These are phyloP conservation scores for Amaranthus hypochondriacus DNA, from an alignment of 148 eudicot genomes.

Conservation along the genomic window DNA sequence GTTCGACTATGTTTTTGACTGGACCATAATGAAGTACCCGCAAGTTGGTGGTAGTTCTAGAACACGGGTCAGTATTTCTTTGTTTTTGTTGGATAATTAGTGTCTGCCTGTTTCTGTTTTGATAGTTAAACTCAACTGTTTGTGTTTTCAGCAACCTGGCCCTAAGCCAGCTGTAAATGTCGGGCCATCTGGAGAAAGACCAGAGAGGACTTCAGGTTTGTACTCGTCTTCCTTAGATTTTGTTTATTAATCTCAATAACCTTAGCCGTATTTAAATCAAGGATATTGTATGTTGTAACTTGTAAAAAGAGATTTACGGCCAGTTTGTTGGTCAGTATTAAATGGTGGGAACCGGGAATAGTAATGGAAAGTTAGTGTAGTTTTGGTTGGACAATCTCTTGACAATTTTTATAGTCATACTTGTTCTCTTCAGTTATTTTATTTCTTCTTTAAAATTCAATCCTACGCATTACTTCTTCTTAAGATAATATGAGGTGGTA, in stretches of 20 bases:
- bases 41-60: conserved; percentile 79
- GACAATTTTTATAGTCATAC: too few relatives aligned
- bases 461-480: neutral
- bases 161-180: conserved; percentile 55
- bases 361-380: neutral
- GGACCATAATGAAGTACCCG: conserved; percentile 93
- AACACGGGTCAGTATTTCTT: conserved; percentile 44
- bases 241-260: neutral
- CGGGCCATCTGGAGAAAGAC: conserved; percentile 81
- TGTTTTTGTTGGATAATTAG: conserved; percentile 26
- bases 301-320: too few relatives aligned
- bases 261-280: neutral
- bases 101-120: conserved; percentile 15
- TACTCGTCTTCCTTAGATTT: neutral
- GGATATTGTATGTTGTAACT: neutral
- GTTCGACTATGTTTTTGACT: conserved; percentile 88
- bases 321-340: too few relatives aligned
- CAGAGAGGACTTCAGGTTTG: conserved; percentile 82
- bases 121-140: conserved; percentile 11
- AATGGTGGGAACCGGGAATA: neutral
- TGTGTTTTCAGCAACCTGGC: conserved; percentile 44
- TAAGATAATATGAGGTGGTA: too few relatives aligned
- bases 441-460: neutral
- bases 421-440: neutral
- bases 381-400: too few relatives aligned